phyloP scores from a whole-genome alignment of 2,329 filamentous ascomycete species.

The Alternaria brassicae region DNA sequence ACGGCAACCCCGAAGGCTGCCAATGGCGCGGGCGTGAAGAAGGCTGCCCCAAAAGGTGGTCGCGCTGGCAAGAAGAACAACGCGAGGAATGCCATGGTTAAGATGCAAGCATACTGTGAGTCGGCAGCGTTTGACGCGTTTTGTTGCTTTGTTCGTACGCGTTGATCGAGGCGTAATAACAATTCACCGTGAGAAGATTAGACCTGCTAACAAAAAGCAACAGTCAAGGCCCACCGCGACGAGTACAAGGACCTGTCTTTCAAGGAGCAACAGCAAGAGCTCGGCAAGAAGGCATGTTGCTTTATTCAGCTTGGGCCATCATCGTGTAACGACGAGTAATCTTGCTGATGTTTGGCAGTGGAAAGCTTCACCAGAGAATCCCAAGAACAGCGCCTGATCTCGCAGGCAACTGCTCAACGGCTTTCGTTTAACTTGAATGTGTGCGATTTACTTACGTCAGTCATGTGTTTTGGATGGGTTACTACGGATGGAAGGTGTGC shows the following conservation, averaged over 20 bases:
- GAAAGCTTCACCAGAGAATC: slow-evolving; percentile 47
- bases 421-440: not conserved
- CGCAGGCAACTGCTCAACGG: not conserved
- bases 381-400: slow-evolving; percentile 39
- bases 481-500: not conserved
- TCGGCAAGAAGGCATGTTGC: slow-evolving; percentile 43
- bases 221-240: slow-evolving; percentile 47
- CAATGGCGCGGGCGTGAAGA: slow-evolving; percentile 39
- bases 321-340: not conserved
- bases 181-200: not conserved
- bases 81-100: slow-evolving; percentile 39
- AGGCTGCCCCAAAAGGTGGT: slow-evolving; percentile 26
- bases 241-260: slow-evolving; percentile 46
- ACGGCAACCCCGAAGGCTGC: slow-evolving; percentile 34
- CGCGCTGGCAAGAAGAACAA: slow-evolving; percentile 32
- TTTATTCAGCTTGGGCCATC: not conserved
- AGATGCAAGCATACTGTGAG: slow-evolving; percentile 49
- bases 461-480: not conserved
- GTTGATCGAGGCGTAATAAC: slow-evolving; percentile 7
- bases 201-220: slow-evolving; percentile 20
- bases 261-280: slow-evolving; percentile 48
- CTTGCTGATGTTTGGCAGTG: slow-evolving; percentile 33
- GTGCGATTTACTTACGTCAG: not conserved
- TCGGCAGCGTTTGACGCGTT: slow-evolving; percentile 25
- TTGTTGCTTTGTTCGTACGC: slow-evolving; percentile 24